These are phyloP conservation scores for Pseudocercospora eumusae DNA, from an alignment of 2,329 filamentous ascomycete species.

Conservation along the genomic window DNA sequence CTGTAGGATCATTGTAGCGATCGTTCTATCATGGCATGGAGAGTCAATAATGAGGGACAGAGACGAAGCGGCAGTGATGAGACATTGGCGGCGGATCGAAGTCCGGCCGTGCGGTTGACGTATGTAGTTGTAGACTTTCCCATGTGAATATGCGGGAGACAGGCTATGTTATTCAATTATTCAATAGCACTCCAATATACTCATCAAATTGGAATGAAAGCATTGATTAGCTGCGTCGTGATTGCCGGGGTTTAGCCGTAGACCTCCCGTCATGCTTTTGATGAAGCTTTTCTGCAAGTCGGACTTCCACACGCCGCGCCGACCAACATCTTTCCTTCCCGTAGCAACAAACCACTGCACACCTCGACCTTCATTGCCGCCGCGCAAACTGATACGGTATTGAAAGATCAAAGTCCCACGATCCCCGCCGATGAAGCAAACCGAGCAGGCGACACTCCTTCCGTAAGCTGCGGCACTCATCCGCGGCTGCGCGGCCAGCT, in stretches of 20 bases:
- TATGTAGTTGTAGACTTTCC: too few species aligned
- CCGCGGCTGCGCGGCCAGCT: constrained; percentile 12
- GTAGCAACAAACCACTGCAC: too few species aligned
- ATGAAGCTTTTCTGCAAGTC: not conserved
- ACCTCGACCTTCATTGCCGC: too few species aligned
- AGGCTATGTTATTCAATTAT: not conserved
- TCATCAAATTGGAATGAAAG: too few species aligned
- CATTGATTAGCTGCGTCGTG: not conserved
- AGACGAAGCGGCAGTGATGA: not conserved
- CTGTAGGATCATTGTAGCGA: constrained; percentile 65
- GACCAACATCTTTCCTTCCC: not conserved
- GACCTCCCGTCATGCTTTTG: not conserved
- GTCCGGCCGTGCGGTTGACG: constrained; percentile 3
- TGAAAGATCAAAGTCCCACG: not conserved
- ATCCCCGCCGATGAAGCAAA: constrained; percentile 20
- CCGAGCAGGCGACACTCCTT: constrained; percentile 1
- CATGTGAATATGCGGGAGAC: not conserved
- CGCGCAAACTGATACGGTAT: not conserved
- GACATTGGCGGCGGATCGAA: constrained; percentile 4
- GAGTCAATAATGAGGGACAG: not conserved
- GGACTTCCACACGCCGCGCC: not conserved
- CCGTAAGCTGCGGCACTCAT: constrained; percentile 25
- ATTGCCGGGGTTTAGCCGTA: not conserved
- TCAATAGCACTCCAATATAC: too few species aligned
- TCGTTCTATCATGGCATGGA: too few species aligned